Percentiles rank a stretch among this genome's conserved stretches.
Conservation (phyloP, 495 filamentous ascomycete genomes). For the Xylaria sp. region DNA sequence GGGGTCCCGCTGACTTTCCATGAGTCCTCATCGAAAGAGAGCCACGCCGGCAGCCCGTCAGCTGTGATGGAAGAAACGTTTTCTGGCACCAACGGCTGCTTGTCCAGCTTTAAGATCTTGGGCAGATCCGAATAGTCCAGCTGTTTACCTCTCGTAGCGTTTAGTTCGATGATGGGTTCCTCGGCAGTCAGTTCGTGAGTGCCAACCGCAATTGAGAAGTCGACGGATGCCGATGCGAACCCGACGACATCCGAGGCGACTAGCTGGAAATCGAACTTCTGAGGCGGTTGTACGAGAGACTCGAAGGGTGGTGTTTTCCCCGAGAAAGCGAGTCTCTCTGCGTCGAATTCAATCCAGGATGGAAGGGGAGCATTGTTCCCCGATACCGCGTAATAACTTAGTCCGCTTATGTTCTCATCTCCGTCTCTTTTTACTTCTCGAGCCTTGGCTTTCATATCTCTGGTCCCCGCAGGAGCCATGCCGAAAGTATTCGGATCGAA, state of each 20-base stretch:
- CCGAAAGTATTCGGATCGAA: constrained; percentile 50
- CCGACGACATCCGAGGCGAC: constrained; percentile 82
- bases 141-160: constrained; percentile 60
- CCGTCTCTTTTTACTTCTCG: constrained; percentile 3
- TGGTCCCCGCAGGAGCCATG: constrained; percentile 14
- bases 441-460: neutral
- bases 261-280: constrained; percentile 74
- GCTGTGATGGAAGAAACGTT: constrained; percentile 52
- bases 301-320: constrained; percentile 72
- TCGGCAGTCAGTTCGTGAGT: constrained; percentile 71
- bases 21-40: constrained; percentile 68
- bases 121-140: constrained; percentile 64
- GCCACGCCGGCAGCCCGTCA: constrained; percentile 68
- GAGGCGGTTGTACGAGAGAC: constrained; percentile 69
- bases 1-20: constrained; percentile 70
- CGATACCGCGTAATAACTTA: constrained; percentile 78
- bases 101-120: constrained; percentile 68
- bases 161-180: constrained; percentile 62
- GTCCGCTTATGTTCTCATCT: constrained; percentile 13
- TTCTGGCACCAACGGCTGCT: constrained; percentile 48
- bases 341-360: constrained; percentile 84
- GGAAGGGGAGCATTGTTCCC: constrained; percentile 81
- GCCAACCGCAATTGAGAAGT: constrained; percentile 74
- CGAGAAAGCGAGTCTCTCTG: constrained; percentile 67
- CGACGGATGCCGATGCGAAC: constrained; percentile 69